Evolutionary conservation across 2,329 filamentous ascomycete species (phyloP).

Genomic region (Phoma sp.): DNA sequence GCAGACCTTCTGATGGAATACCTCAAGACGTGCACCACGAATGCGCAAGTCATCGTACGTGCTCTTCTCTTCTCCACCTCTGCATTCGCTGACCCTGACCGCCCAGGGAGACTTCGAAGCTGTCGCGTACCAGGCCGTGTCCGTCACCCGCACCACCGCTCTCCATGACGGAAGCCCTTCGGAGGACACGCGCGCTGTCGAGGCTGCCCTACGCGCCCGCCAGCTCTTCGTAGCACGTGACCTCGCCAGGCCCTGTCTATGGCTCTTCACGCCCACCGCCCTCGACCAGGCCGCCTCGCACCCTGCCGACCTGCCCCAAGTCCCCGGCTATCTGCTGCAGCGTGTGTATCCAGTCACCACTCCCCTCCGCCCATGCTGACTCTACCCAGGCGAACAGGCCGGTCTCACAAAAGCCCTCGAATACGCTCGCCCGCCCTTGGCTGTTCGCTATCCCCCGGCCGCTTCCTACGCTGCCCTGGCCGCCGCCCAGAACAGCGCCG

Average conservation of each 20-base stretch:
- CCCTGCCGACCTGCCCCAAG: constrained; percentile 29
- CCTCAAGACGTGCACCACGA: constrained; percentile 47
- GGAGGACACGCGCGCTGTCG: constrained; percentile 40
- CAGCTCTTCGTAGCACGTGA: constrained; percentile 42
- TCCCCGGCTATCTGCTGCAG: constrained; percentile 41
- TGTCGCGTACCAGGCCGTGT: constrained; percentile 47
- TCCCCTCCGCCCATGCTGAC: constrained; percentile 24
- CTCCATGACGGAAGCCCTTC: constrained; percentile 25
- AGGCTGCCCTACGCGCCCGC: constrained; percentile 36
- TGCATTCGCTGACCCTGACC: no score
- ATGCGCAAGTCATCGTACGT: constrained; percentile 48
- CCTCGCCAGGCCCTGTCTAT: constrained; percentile 40
- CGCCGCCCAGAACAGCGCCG: constrained; percentile 27
- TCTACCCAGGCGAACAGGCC: constrained; percentile 36
- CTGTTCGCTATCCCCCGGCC: constrained; percentile 29
- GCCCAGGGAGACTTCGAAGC: constrained; percentile 46
- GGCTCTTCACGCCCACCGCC: constrained; percentile 42
- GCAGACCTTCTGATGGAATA: constrained; percentile 48
- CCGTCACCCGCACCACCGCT: constrained; percentile 32
- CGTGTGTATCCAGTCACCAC: constrained; percentile 25
- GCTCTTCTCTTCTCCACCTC: no score
- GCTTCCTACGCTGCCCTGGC: constrained; percentile 29
- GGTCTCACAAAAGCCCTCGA: constrained; percentile 45
- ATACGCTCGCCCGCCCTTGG: constrained; percentile 39
- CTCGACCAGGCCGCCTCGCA: constrained; percentile 31